These are phyloP conservation scores for Globisporangium abappressorium DNA, from an alignment of 352 stramenopile genomes.

Conservation along the genomic window DNA sequence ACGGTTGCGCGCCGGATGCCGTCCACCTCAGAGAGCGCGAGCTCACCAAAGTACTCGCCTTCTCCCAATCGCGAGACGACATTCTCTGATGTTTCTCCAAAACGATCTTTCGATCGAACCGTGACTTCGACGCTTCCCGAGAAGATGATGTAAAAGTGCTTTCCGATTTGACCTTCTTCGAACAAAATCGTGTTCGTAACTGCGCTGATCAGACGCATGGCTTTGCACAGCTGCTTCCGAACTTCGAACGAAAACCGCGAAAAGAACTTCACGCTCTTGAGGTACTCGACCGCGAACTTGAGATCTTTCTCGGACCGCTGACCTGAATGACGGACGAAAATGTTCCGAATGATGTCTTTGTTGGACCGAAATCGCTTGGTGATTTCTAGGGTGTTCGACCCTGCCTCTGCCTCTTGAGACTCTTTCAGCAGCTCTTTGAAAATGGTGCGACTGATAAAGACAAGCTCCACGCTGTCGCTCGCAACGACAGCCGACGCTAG, in stretches of 20 bases:
- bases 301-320: constrained; percentile 82
- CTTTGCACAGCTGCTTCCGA: constrained; percentile 81
- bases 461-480: constrained; percentile 48
- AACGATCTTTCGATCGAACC: constrained; percentile 68
- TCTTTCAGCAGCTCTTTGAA: constrained; percentile 69
- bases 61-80: constrained; percentile 65
- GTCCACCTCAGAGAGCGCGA: constrained; percentile 64
- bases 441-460: constrained; percentile 66
- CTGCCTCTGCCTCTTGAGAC: constrained; percentile 45
- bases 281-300: constrained; percentile 83
- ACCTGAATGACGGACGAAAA: constrained; percentile 64
- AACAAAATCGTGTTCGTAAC: constrained; percentile 82
- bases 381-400: constrained; percentile 49
- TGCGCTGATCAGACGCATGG: constrained; percentile 71
- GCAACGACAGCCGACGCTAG: constrained; percentile 55
- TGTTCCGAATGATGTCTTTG: constrained; percentile 86
- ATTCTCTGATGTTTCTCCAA: constrained; percentile 60
- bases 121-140: constrained; percentile 67
- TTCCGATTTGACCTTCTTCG: constrained; percentile 70
- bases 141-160: constrained; percentile 87
- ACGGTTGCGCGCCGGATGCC: constrained; percentile 73
- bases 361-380: constrained; percentile 79
- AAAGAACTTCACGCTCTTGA: constrained; percentile 88
- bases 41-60: constrained; percentile 77
- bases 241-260: constrained; percentile 84